These are phyloP conservation scores for Cutaneotrichosporon cyanovorans DNA, from an alignment of 1,284 basidiomycete genomes.

Conservation along the genomic window DNA sequence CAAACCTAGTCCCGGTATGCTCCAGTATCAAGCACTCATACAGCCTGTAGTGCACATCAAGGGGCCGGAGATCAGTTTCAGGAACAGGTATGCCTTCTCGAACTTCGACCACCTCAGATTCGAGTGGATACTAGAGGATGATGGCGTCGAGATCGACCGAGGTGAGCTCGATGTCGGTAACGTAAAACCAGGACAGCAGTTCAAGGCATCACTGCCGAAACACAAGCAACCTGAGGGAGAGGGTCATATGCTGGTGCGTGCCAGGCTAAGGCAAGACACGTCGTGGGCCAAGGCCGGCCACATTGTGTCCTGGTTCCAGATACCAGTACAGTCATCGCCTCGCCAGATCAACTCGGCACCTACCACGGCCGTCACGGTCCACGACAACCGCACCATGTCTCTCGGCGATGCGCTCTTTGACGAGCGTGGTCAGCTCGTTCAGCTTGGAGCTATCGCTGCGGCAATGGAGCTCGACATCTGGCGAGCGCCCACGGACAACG, in stretches of 20 bases:
- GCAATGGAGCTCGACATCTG: slow-evolving; percentile 13
- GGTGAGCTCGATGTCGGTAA: slow-evolving; percentile 5
- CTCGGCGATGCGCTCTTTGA: slow-evolving; percentile 17
- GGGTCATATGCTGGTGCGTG: slow-evolving; percentile 7
- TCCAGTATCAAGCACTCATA: slow-evolving; percentile 16
- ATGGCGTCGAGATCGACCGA: slow-evolving; percentile 1
- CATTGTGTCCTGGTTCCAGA: slow-evolving; percentile 17
- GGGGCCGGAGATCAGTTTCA: slow-evolving; percentile 1
- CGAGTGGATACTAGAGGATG: slow-evolving; percentile 13
- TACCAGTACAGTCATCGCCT: neutral
- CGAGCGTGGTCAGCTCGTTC: slow-evolving; percentile 7
- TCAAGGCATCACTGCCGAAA: slow-evolving; percentile 1
- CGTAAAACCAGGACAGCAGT: neutral
- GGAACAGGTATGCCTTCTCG: slow-evolving; percentile 13
- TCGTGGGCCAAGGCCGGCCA: slow-evolving; percentile 17
- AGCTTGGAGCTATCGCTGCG: slow-evolving; percentile 2
- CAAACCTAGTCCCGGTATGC: slow-evolving; percentile 16
- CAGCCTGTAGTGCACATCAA: slow-evolving; percentile 12
- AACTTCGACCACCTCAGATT: slow-evolving; percentile 5
- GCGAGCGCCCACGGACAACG: slow-evolving; percentile 25
- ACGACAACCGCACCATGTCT: neutral
- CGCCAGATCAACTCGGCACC: neutral
- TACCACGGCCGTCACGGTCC: neutral
- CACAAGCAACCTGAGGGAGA: too few relatives aligned
- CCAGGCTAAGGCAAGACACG: neutral